Base-by-base conservation (phyloP, 768 basidiomycete genomes). In the Hortiboletus flavorubellus region DNA sequence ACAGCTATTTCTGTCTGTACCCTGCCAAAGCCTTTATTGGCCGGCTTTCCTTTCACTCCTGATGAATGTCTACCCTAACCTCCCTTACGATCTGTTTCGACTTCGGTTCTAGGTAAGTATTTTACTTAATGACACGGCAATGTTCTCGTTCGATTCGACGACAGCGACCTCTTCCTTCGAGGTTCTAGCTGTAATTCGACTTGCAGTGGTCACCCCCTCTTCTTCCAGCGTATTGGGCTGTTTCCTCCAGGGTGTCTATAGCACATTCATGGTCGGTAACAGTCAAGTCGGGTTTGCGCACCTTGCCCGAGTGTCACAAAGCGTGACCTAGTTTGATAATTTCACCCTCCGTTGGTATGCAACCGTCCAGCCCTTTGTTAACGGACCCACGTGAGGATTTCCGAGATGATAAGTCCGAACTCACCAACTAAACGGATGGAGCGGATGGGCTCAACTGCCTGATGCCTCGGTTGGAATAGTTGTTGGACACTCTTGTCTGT, bases 221-320 rank as follows among this genome's bases (percentile, higher is more conserved):
- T 8, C 9, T 8, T 29, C 12, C 26, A 60, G 52, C 46, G 4
- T 64, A 67, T 48, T 73, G 70, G 71, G 54, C 71, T 35, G 26
- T 23, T 77, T 79, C 73, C 61, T 79, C 54, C 65, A 64, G 49
- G 71, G 69, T 26, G 73, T 75, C 31, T 80, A 76, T 54, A 73
- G 75, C n/a, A 59, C 60, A 5, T 78, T 77, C 59, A 72, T 77
- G 53, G 55, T 73, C 33, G 69, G 66, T 1, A 69, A 70, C 38
- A 57, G 37, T 4, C 64, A 55, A 26, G 74, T 76, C 6, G 72
- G 75, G 30, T 75, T 76, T 49, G 75, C 73, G 8, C 33, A 30
- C 2, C 52, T 56, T 9, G 48, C 49, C 29, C 59, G 49, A 46
- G 26, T 26, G 26, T 26, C 26, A 26, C 26, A 26, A 26, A 26